These are phyloP conservation scores for Diaporthe vaccinii DNA, from an alignment of 2,329 filamentous ascomycete species.

Conservation along the genomic window DNA sequence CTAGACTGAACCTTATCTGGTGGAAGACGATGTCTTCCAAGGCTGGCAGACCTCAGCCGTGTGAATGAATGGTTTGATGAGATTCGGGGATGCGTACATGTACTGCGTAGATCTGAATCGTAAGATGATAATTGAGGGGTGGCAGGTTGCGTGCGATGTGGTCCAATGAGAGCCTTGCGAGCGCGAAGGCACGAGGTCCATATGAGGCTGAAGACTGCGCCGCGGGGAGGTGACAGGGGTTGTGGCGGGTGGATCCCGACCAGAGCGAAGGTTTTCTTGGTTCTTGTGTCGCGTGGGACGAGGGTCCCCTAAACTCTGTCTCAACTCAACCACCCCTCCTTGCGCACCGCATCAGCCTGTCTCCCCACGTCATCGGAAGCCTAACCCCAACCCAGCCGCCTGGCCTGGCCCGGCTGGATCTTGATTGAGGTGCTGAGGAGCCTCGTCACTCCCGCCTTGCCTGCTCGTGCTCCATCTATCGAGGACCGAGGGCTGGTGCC, in stretches of 20 bases:
- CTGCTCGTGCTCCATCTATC: not conserved
- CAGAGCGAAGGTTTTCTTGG: slow-evolving; percentile 16
- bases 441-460: not conserved
- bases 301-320: slow-evolving; percentile 30
- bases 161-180: not conserved
- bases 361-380: slow-evolving; percentile 16
- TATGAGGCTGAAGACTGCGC: slow-evolving; percentile 27
- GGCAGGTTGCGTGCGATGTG: not conserved
- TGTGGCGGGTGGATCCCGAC: not conserved
- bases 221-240: slow-evolving; percentile 7
- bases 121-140: not conserved
- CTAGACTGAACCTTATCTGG: slow-evolving; percentile 17
- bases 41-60: not conserved
- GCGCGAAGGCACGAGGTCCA: slow-evolving; percentile 9
- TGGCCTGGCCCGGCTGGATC: not conserved
- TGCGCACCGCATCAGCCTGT: not conserved
- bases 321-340: slow-evolving; percentile 13
- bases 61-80: not conserved
- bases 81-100: not conserved
- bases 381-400: slow-evolving; percentile 30
- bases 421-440: not conserved
- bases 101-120: slow-evolving; percentile 4
- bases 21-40: not conserved
- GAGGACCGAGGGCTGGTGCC: not conserved
- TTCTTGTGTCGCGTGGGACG: slow-evolving; percentile 22